Base-by-base conservation (phyloP, 1,284 basidiomycete genomes). In the Austroboletus novae-zelandiae region DNA sequence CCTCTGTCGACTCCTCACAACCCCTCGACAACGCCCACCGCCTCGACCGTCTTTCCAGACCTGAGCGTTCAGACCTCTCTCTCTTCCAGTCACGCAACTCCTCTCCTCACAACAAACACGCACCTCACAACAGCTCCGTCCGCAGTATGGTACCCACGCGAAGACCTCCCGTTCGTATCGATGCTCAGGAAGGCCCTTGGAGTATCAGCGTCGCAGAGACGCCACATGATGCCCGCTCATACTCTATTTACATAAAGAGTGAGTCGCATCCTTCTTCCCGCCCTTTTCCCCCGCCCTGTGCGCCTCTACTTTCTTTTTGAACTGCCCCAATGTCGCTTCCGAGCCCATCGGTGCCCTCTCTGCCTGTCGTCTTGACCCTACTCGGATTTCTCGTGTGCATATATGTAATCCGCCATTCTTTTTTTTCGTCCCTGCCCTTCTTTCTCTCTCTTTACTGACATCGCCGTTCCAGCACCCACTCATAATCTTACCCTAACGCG, bases 401-500 rank as follows among this genome's bases (percentile, higher is more conserved):
- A 52, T 55, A 52, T 39, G 52, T 56, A 52, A 48, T 37, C 36
- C 51, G 43, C 35, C 55, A 18, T 53, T 57, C 57, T 30, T 55
- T 58, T 57, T 5, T 45, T 42, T 56, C 59, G 56, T 6, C 47
- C 43, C 2, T 50, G 45, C 9, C 42, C 51, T 48, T 53, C 52
- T 49, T 52, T 48, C 44, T 52, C 29, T 43, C 34, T 49, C 35
- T 40, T 61, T 51, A 57, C 63, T 71, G 54, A 71, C 65, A 39
- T 64, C 67, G 61, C 58, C 63, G 61, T 53, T 54, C 37, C 71
- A 88, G 91, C 90, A 14, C 86, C 90, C 29, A 94, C 89, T 27
- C 91, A 93, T 74, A 91, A 93, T 73, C 76, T 93, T 51, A 94
- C 91, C 37, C 81, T 94, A 52, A 89, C 86, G 15, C 83, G 91